phyloP scores from a whole-genome alignment of 139 green algal genomes.

The Coccomyxa sp. region DNA sequence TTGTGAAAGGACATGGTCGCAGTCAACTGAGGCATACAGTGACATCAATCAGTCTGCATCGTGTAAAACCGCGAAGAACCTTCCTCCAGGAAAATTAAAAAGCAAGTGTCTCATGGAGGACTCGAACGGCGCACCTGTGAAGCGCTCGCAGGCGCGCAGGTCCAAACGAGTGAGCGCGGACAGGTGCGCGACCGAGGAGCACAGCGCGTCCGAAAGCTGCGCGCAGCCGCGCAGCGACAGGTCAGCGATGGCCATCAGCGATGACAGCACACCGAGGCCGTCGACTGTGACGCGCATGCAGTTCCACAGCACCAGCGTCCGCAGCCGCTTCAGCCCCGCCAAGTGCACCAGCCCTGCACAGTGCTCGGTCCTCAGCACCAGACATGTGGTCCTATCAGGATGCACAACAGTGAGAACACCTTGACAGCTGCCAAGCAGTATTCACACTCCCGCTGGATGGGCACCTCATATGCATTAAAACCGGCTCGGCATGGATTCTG shows the following conservation, averaged over 20 bases:
- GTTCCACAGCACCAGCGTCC: slow-evolving; percentile 37
- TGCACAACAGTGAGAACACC: not conserved
- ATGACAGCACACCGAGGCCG: slow-evolving; percentile 20
- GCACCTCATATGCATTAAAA: no score
- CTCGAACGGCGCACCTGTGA: slow-evolving; percentile 14
- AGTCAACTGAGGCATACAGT: no score
- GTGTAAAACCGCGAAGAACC: no score
- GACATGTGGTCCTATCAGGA: not conserved
- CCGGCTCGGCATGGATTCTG: no score
- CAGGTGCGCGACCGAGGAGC: slow-evolving; percentile 16
- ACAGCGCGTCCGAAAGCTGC: slow-evolving; percentile 29
- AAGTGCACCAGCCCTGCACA: slow-evolving; percentile 17
- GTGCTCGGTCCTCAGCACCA: not conserved
- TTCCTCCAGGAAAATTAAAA: no score
- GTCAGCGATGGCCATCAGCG: slow-evolving; percentile 10
- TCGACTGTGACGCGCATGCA: slow-evolving; percentile 32
- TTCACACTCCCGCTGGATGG: no score
- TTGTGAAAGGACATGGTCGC: no score
- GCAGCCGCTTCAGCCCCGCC: slow-evolving; percentile 13
- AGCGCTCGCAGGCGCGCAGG: slow-evolving; percentile 41
- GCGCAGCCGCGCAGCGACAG: slow-evolving; percentile 44
- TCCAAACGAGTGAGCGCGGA: slow-evolving; percentile 26
- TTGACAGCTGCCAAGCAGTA: no score
- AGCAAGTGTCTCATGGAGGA: no score
- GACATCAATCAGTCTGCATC: no score